phyloP scores from a whole-genome alignment of 2,329 filamentous ascomycete species.

The Phaeosphaeria sp. region DNA sequence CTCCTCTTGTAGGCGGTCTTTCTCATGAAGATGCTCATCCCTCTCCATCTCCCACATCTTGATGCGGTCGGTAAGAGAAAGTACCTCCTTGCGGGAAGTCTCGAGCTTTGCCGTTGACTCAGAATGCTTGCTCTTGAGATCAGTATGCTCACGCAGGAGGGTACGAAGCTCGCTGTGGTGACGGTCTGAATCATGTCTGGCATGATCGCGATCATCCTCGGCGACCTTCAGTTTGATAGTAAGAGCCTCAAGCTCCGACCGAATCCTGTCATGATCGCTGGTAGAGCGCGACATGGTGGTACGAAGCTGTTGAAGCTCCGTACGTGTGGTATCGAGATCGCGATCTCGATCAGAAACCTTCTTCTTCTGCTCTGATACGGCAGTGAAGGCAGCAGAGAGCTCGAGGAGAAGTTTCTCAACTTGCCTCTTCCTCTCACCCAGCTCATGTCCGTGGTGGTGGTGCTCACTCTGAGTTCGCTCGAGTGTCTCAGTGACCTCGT shows the following conservation, averaged over 20 bases:
- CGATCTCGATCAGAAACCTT: constrained; percentile 28
- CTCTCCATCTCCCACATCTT: constrained; percentile 31
- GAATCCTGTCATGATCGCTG: constrained; percentile 24
- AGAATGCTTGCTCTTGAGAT: constrained; percentile 29
- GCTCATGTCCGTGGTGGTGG: constrained; percentile 27
- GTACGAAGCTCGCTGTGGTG: constrained; percentile 29
- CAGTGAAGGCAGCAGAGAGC: constrained; percentile 24
- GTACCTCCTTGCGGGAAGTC: constrained; percentile 27
- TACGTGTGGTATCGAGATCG: constrained; percentile 22
- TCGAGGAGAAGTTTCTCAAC: constrained; percentile 31
- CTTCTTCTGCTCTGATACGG: constrained; percentile 30
- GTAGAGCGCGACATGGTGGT: constrained; percentile 9
- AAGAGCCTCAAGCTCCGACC: constrained; percentile 22
- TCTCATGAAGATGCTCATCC: constrained; percentile 31
- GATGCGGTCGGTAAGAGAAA: constrained; percentile 26
- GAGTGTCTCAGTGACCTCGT: constrained; percentile 30
- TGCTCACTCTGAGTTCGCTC: constrained; percentile 32
- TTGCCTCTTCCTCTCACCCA: constrained; percentile 26
- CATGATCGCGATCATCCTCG: constrained; percentile 28
- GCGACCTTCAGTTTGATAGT: constrained; percentile 22
- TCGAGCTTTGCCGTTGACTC: constrained; percentile 28
- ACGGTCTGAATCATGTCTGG: constrained; percentile 25
- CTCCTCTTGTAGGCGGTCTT: constrained; percentile 32
- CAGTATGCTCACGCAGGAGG: constrained; percentile 29
- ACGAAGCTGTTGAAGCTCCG: constrained; percentile 23